Evolutionary conservation across 1,284 basidiomycete species (phyloP), one percentile per base, ranked within the genome.

Genomic region (Puccinia triticina): DNA sequence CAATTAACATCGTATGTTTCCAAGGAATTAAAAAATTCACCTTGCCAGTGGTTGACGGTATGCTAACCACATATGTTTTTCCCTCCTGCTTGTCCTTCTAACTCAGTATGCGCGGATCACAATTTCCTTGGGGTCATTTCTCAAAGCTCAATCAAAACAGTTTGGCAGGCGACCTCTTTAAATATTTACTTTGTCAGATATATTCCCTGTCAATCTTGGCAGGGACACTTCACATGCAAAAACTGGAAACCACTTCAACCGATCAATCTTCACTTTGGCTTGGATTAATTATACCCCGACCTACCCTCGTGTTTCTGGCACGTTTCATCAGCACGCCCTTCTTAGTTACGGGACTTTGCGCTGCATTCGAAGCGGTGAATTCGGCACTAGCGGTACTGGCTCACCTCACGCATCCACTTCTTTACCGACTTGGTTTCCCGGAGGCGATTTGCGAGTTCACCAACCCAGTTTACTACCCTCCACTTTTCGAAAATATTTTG

Each of bases 51-150:
- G 55, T 57, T 57, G 55, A 26, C 55, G 34, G 7, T 16, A 40
- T 23, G 48, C 46, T 73, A 8, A 55, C 12, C 50, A 53, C 1
- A 69, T n/a, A 12, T 40, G 66, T 69, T 37, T n/a, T n/a, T 69
- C 32, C 34, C 14, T 37, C 34, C 21, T 11, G 5, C 40, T 32
- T 40, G 61, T 40, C 34, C 34, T 34, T 34, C 16, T 50, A 66
- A 71, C 12, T 48, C 40, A 75, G 73, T n/a, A 40, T 75, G 29
- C 73, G 73, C 34, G 73, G 73, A 75, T 40, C 55, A 34, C 73
- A 75, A 43, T 75, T 57, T 75, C 73, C 50, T n/a, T 75, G 73
- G 73, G 73, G 73, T 23, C 73, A 75, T 53, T 55, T 59, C 53
- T 75, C 73, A 40, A 29, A 59, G 37, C n/a, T 75, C 2, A 75